Conservation (phyloP, 2,329 filamentous ascomycete genomes). For the Pseudohalonectria lignicola region DNA sequence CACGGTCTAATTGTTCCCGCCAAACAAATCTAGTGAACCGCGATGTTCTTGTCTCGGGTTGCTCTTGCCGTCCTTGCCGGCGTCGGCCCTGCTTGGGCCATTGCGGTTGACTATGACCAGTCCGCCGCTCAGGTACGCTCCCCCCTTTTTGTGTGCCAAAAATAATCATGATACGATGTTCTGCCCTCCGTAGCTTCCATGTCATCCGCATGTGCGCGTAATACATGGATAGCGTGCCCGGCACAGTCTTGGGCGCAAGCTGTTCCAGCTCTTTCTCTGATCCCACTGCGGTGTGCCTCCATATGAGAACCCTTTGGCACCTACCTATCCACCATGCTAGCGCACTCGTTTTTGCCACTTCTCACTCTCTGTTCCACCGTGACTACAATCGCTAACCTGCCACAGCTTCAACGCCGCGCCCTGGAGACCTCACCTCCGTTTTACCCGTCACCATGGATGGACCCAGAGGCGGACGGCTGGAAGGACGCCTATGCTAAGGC, state of each 20-base stretch:
- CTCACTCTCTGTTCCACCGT: background rate
- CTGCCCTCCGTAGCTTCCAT: background rate
- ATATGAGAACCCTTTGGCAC: background rate
- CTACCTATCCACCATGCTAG: background rate
- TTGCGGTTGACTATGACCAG: background rate
- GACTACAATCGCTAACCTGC: slow-evolving; percentile 8
- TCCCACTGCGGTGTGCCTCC: background rate
- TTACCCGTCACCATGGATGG: slow-evolving; percentile 84
- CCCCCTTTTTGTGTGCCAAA: background rate
- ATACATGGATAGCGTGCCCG: background rate
- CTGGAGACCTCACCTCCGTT: slow-evolving; percentile 42
- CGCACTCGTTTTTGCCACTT: background rate
- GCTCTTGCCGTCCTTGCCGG: background rate
- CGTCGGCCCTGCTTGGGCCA: background rate
- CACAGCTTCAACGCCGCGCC: slow-evolving; percentile 11
- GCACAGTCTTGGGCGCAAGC: background rate
- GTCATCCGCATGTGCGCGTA: background rate
- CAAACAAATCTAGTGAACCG: background rate
- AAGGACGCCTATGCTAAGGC: slow-evolving; percentile 65
- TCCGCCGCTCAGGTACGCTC: background rate
- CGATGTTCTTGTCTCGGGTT: background rate
- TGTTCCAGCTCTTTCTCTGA: background rate
- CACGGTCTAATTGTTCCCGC: background rate
- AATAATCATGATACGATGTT: background rate
- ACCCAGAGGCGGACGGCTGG: slow-evolving; percentile 63